Conservation (phyloP, 140 eudicot species). For the Stevia rebaudiana region DNA sequence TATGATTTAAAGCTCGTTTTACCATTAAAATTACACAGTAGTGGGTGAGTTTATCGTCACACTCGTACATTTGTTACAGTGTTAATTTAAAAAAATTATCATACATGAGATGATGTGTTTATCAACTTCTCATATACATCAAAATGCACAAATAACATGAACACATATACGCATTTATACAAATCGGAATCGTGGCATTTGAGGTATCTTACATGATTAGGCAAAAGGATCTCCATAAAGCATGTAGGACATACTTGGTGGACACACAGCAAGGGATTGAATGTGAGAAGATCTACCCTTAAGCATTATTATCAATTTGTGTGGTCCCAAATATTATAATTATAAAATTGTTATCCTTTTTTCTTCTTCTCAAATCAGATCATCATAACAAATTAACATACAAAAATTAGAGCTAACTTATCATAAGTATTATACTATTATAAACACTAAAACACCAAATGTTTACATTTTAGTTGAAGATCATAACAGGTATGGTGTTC, state of each 20-base stretch:
- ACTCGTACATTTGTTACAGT: not conserved
- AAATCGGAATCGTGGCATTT: too few relatives aligned
- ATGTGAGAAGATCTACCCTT: conserved; percentile 10
- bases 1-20: not conserved
- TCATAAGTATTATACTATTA: not conserved
- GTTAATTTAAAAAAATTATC: not conserved
- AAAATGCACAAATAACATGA: not conserved
- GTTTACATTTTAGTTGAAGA: not conserved
- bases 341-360: not conserved
- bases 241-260: conserved; percentile 1
- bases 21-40: not conserved
- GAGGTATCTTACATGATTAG: too few relatives aligned
- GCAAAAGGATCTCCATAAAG: too few relatives aligned
- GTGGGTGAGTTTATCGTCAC: not conserved
- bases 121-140: not conserved
- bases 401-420: not conserved
- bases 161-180: too few relatives aligned
- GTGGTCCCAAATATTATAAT: conserved; percentile 17
- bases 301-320: conserved; percentile 22
- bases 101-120: not conserved
- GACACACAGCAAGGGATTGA: conserved; percentile 2
- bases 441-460: not conserved
- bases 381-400: conserved; percentile 19
- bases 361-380: conserved; percentile 9
- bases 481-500: not conserved